A percentile compares a stretch with the other conserved stretches of the same genome.
phyloP scores from a whole-genome alignment of 1,284 basidiomycete genomes.

The Hypsizygus ulmarius region DNA sequence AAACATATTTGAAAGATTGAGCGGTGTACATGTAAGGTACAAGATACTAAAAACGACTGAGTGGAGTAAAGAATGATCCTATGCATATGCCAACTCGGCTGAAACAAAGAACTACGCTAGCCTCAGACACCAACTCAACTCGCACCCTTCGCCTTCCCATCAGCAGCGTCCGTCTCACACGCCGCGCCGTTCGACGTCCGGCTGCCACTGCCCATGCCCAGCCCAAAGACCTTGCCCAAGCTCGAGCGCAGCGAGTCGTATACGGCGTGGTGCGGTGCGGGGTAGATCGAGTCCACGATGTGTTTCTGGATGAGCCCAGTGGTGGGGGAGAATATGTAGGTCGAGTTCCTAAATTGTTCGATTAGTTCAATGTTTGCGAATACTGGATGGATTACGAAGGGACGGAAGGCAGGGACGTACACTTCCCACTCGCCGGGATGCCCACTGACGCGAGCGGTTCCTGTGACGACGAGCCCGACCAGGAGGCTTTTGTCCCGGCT shows the following conservation, averaged over 20 bases:
- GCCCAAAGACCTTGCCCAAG: conserved; percentile 46
- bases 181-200: too few relatives aligned
- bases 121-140: too few relatives aligned
- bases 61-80: too few relatives aligned
- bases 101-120: too few relatives aligned
- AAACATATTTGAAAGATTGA: too few relatives aligned
- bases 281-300: conserved; percentile 67
- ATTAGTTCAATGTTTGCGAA: too few relatives aligned
- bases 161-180: too few relatives aligned
- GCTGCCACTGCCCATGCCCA: conserved; percentile 20
- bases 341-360: conserved; percentile 58
- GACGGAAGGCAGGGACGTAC: conserved; percentile 41
- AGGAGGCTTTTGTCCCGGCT: conserved; percentile 53
- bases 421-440: conserved; percentile 63
- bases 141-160: too few relatives aligned
- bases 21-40: neutral
- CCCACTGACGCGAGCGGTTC: conserved; percentile 59
- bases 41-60: too few relatives aligned
- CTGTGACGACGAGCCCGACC: conserved; percentile 53
- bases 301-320: conserved; percentile 64
- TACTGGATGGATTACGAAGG: too few relatives aligned
- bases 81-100: too few relatives aligned
- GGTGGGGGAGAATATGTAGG: conserved; percentile 68
- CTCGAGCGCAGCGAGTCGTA: conserved; percentile 58
- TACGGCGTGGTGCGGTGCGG: conserved; percentile 67